A percentile compares a stretch with the other conserved stretches of the same genome.
Conservation (phyloP, 176 grass and related monocot species). For the Oryza meyeriana region DNA sequence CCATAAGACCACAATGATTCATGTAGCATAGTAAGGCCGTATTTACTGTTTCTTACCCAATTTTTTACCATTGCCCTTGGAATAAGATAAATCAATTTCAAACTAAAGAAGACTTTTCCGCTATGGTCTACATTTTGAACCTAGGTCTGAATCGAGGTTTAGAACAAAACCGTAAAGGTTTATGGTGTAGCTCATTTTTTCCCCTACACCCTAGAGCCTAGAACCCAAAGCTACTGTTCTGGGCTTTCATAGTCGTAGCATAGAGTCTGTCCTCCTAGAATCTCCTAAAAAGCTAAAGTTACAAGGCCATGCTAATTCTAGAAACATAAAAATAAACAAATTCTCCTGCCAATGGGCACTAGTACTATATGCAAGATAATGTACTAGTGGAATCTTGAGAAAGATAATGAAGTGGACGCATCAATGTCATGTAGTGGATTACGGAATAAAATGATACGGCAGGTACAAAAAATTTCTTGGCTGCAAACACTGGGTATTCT, state of each 20-base stretch:
- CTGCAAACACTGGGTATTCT: not conserved
- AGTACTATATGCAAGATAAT: not conserved
- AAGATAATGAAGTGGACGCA: not conserved
- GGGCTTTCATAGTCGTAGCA: not conserved
- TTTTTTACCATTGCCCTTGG: not conserved
- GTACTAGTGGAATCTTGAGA: not conserved
- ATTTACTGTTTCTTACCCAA: too few species aligned
- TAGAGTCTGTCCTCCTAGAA: not conserved
- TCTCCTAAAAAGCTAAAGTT: not conserved
- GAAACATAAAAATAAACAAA: not conserved
- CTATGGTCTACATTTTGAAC: not conserved
- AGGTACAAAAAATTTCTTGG: not conserved
- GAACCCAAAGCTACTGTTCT: not conserved
- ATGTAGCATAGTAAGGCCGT: accelerated
- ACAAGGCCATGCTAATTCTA: not conserved
- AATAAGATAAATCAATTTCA: not conserved
- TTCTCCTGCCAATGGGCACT: not conserved
- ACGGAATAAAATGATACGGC: conserved; percentile 18
- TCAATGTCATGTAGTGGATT: not conserved
- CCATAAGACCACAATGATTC: accelerated
- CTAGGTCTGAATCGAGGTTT: too few species aligned
- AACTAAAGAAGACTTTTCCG: not conserved
- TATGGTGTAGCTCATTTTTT: not conserved
- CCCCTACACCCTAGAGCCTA: not conserved
- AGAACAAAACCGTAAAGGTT: not conserved